phyloP scores from a whole-genome alignment of 768 basidiomycete genomes.

The Rhodosporidiobolus sp. region DNA sequence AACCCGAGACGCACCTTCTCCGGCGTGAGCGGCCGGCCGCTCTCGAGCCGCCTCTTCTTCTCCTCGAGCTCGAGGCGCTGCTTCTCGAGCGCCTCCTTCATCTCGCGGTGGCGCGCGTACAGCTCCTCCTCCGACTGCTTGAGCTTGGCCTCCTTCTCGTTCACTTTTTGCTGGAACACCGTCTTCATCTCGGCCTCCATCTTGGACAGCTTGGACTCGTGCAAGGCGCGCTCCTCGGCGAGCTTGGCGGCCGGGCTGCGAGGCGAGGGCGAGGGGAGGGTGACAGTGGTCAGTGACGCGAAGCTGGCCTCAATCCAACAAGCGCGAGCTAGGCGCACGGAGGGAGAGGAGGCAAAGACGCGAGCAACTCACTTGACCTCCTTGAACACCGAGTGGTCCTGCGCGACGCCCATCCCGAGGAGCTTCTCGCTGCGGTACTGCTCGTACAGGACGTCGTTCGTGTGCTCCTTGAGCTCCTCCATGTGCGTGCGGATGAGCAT shows the following conservation, averaged over 20 bases:
- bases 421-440: constrained; percentile 97
- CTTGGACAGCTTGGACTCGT: constrained; percentile 96
- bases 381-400: constrained; percentile 97
- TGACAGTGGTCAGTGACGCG: background rate
- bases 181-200: constrained; percentile 99
- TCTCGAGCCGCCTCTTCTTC: constrained; percentile 85
- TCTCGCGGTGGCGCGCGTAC: constrained; percentile 96
- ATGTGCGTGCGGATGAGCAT: constrained; percentile 99
- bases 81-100: constrained; percentile 99
- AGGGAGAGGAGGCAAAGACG: background rate
- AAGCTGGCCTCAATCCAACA: too few species aligned
- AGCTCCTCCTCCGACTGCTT: constrained; percentile 99
- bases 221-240: constrained; percentile 91
- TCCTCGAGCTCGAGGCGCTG: constrained; percentile 93
- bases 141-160: constrained; percentile 97
- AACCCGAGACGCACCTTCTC: constrained; percentile 62
- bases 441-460: constrained; percentile 93
- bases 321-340: too few species aligned
- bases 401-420: constrained; percentile 93
- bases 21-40: constrained; percentile 88
- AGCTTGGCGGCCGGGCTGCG: constrained; percentile 86
- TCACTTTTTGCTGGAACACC: constrained; percentile 99
- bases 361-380: constrained; percentile 82
- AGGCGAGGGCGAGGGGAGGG: constrained; percentile 1
- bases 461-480: constrained; percentile 97